Evolutionary conservation across 202 grass and related monocot species (phyloP), one percentile per base, ranked within the genome.

Genomic region (Panicum virgatum): DNA sequence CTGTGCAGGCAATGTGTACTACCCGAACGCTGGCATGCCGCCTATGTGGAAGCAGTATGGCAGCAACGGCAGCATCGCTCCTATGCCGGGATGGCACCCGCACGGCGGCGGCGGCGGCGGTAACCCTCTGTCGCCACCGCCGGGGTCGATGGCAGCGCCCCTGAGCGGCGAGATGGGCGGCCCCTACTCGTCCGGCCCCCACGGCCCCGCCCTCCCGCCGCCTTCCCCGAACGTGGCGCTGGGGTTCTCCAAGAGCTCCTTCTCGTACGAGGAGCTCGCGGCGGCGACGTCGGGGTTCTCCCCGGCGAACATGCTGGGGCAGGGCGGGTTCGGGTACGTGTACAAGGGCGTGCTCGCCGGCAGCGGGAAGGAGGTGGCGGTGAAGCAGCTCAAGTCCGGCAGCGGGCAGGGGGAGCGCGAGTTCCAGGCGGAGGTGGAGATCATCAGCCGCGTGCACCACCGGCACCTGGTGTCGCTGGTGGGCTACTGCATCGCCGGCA

Each of bases 381-480:
- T 92, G 79, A 92, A 92, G 80, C 87, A 87, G 75, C 86, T 89
- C 58, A 92, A 92, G 70, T 60, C 84, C 8, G 87, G 83, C 22
- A 92, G 90, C 71, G 90, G 89, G 14, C 85, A 91, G 16, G 89
- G 89, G 0, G 90, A 93, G 80, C 66, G 76, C 10, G 90, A 92
- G 87, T 92, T 92, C 84, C 86, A 87, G 62, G 90, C 90, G 2
- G 91, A 93, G 80, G 91, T 93, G 19, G 91, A 93, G 53, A 93
- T 93, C 73, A 93, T 89, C 66, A 85, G 91, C 82, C 75, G 91
- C 56, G 87, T 93, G 3, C 91, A 93, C 82, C 91, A 93, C 69
- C 86, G 87, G 9, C 84, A 92, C 60, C 66, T 92, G 0, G 90
- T 92, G 5, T 86, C 86, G 0, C 83, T 92, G 5, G 90, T 89